phyloP scores from a whole-genome alignment of 228 moss, liverwort and hornwort species.

The Sphagnum magellanicum region DNA sequence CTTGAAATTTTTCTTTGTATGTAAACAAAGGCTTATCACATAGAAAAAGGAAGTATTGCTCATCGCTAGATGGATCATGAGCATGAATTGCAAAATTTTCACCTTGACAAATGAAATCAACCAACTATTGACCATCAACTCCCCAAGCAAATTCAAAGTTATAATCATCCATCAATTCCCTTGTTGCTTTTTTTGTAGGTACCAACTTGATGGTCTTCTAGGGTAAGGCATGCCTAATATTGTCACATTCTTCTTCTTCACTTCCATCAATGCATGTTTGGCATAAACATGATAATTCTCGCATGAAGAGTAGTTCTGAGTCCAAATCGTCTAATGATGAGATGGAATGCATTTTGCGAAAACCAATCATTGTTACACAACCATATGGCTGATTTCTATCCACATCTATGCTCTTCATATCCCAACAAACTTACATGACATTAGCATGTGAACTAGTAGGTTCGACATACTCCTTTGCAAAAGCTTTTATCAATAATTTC shows the following conservation, averaged over 20 bases:
- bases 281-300: neutral
- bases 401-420: neutral
- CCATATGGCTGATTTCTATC: neutral
- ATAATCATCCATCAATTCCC: neutral
- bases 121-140: no score
- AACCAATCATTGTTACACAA: neutral
- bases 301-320: neutral
- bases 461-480: neutral
- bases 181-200: neutral
- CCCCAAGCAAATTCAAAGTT: no score
- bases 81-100: neutral
- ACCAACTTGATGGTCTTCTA: neutral
- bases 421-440: neutral
- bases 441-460: no score
- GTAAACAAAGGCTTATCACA: conserved; percentile 3
- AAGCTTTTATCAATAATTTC: neutral
- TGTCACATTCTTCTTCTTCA: neutral
- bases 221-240: neutral
- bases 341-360: no score
- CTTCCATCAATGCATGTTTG: conserved; percentile 1
- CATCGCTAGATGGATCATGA: neutral
- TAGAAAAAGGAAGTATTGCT: neutral
- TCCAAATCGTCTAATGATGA: neutral
- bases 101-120: neutral
- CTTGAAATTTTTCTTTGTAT: neutral